These are phyloP conservation scores for Sugiyamaella marilandica DNA, from an alignment of 805 yeast species.

Conservation along the genomic window DNA sequence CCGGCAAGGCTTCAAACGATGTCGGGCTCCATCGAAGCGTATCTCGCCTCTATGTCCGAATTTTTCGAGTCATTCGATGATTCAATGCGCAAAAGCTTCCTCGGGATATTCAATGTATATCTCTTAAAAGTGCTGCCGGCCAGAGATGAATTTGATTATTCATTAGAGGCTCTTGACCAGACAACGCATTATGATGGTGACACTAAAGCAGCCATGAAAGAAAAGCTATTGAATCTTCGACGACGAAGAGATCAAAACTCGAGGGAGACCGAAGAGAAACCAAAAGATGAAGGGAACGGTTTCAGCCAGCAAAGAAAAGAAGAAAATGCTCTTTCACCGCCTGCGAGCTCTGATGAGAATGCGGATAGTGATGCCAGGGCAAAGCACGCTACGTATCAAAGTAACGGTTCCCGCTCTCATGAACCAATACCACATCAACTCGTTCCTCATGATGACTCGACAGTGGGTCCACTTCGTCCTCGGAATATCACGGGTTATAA, in stretches of 20 bases:
- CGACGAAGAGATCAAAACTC: slow-evolving; percentile 4
- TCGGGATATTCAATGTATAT: slow-evolving; percentile 10
- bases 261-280: slow-evolving; percentile 10
- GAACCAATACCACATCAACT: too few relatives aligned
- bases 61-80: background rate
- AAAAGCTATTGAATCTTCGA: slow-evolving; percentile 5
- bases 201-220: slow-evolving; percentile 3
- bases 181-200: slow-evolving; percentile 4
- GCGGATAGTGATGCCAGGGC: background rate
- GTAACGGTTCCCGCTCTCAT: too few relatives aligned
- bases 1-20: background rate
- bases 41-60: slow-evolving; percentile 8
- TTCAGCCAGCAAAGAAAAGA: slow-evolving; percentile 3
- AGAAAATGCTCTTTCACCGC: background rate
- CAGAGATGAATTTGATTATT: slow-evolving; percentile 17
- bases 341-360: background rate
- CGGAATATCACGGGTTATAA: too few relatives aligned
- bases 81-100: slow-evolving; percentile 4
- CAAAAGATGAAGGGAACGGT: slow-evolving; percentile 4
- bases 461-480: too few relatives aligned
- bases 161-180: slow-evolving; percentile 14
- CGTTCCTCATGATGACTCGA: too few relatives aligned
- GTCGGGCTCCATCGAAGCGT: slow-evolving; percentile 6
- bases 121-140: slow-evolving; percentile 17
- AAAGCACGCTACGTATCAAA: background rate